Conservation (phyloP, 164 flowering plant species). For the Echeveria elegans region DNA sequence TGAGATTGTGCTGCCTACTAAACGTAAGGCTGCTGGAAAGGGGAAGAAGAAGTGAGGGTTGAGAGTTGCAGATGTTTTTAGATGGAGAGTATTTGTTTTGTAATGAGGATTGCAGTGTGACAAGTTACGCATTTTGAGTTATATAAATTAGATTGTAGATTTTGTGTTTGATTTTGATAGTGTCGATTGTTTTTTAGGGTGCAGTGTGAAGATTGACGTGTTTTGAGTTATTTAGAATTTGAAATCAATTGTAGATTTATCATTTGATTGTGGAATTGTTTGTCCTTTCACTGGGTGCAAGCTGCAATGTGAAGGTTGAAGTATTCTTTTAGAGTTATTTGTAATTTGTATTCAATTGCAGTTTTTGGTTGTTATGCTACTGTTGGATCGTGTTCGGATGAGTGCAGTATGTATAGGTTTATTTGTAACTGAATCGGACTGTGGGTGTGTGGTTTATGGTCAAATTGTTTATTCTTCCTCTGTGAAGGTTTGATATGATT, state of each 20-base stretch:
- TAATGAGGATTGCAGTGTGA: background rate
- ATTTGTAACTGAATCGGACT: no score
- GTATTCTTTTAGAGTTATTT: no score
- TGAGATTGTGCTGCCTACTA: conserved; percentile 50
- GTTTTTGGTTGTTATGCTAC: no score
- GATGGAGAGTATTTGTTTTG: background rate
- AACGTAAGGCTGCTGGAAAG: conserved; percentile 30
- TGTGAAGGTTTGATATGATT: no score
- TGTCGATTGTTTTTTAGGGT: background rate
- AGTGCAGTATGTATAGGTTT: no score
- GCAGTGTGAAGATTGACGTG: background rate
- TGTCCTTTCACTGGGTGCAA: background rate
- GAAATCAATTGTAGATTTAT: background rate
- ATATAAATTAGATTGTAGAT: background rate
- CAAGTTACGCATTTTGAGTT: background rate
- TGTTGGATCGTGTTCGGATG: background rate
- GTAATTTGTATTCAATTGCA: no score
- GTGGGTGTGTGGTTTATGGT: no score
- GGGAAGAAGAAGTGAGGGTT: conserved; percentile 41
- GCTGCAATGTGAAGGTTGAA: background rate
- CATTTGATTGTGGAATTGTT: no score
- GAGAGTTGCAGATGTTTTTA: background rate
- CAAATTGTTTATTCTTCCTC: no score
- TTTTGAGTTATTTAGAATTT: background rate
- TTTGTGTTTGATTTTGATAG: background rate